Base-by-base conservation (phyloP, 2,329 filamentous ascomycete species). In the Diaporthe sp. region DNA sequence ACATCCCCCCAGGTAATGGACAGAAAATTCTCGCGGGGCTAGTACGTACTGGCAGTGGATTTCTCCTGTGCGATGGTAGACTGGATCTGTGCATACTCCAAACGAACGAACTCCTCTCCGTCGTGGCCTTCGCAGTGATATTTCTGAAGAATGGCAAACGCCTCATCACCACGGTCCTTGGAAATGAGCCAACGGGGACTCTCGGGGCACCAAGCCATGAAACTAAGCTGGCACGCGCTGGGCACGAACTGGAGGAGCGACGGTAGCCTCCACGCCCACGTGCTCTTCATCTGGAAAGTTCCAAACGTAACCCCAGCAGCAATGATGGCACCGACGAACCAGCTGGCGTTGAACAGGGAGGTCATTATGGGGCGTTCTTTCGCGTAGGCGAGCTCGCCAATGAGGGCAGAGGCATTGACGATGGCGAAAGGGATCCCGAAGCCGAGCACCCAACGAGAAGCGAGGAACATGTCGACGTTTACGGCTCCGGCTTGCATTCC, bases 121-220 rank as follows among this genome's bases (percentile, higher is more conserved):
- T 87, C 85, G 72, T 88, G 86, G 3, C 90, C 91, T 78, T 92
- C 87, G 22, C 86, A 86, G 78, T 92, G 92, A 79, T 89, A 92
- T 75, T 88, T 89, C 22, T 86, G 84, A 76, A 93, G 86, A 9
- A 90, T 87, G 15, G 86, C 85, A 22, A 88, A 83, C 0, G 90
- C 91, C 76, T 92, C 86, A 25, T 91, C 89, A 8, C 85, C 83
- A 25, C 89, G 87, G 77, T 90, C 88, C 74, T 90, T 80, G 25
- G 84, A 82, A 22, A 88, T 82, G 42, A 89, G 80, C 83, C 84
- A 90, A 28, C 89, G 85, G 1, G 89, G 89, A 1, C 84, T 87
- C 78, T 90, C 89, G 0, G 88, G 88, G 25, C 88, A 85, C 76
- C 51, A 72, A 12, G 53, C 86, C 78, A 82, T 80, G 53, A 82